Evolutionary conservation across 2,329 filamentous ascomycete genomes (phyloP).

Genomic region (Penicillium sp.): DNA sequence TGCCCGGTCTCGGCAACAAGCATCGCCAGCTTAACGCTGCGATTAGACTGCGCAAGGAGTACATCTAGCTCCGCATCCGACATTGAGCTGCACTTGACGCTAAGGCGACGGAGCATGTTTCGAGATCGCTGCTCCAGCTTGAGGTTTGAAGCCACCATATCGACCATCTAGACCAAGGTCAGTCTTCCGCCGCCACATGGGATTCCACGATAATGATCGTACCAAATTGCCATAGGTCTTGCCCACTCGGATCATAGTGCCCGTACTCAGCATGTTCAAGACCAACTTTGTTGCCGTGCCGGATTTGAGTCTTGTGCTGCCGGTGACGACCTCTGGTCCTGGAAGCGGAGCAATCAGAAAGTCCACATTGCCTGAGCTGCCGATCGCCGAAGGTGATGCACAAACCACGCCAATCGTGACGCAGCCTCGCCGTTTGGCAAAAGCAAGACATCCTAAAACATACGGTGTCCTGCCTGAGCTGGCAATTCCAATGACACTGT

Average conservation of each 20-base stretch:
- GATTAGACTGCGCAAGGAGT: conserved; percentile 30
- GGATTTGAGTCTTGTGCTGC: conserved; percentile 51
- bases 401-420: conserved; percentile 45
- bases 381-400: conserved; percentile 39
- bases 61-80: conserved; percentile 32
- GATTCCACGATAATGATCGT: conserved; percentile 1
- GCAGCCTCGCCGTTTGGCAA: conserved; percentile 40
- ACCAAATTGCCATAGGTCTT: conserved; percentile 50
- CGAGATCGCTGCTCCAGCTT: conserved; percentile 41
- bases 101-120: conserved; percentile 36
- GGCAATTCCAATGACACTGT: conserved; percentile 48
- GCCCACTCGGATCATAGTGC: conserved; percentile 45
- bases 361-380: conserved; percentile 29
- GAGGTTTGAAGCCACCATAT: conserved; percentile 42
- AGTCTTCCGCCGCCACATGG: not conserved
- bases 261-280: conserved; percentile 50
- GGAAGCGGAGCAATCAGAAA: conserved; percentile 44
- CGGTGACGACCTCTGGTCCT: conserved; percentile 49
- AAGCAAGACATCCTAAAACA: conserved; percentile 42
- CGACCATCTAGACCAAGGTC: conserved; percentile 35
- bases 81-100: conserved; percentile 17
- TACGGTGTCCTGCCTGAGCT: conserved; percentile 49
- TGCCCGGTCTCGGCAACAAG: conserved; percentile 29
- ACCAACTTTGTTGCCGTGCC: conserved; percentile 51
- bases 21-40: conserved; percentile 40